These are phyloP conservation scores for Leersia perrieri DNA, from an alignment of 176 grass and related monocot genomes.

Conservation along the genomic window DNA sequence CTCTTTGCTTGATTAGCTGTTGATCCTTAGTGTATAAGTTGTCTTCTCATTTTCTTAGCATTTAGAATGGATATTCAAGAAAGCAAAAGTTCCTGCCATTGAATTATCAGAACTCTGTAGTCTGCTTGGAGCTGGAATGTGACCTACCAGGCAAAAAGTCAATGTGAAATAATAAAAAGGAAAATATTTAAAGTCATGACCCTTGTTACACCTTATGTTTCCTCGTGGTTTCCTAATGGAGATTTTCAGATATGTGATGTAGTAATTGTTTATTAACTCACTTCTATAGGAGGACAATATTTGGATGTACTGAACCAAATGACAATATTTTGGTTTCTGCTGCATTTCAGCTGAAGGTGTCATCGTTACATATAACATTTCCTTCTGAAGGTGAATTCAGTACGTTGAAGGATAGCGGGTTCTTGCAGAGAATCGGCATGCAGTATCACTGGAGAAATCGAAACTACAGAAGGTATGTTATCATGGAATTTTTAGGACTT, in stretches of 20 bases:
- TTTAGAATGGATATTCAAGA: not conserved
- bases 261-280: not conserved
- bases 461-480: conserved; percentile 77
- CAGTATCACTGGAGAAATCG: conserved; percentile 98
- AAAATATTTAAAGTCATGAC: not conserved
- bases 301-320: conserved; percentile 2
- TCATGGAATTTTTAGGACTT: conserved; percentile 11
- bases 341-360: conserved; percentile 69
- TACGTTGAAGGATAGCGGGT: conserved; percentile 70
- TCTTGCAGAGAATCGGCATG: conserved; percentile 81
- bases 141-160: not conserved
- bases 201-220: not conserved
- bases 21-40: not conserved
- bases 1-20: not conserved
- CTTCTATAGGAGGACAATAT: not conserved
- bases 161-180: not conserved
- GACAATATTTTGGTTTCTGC: conserved; percentile 21
- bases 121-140: conserved; percentile 19
- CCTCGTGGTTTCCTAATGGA: conserved; percentile 20
- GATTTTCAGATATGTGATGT: conserved; percentile 1
- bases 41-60: not conserved
- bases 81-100: not conserved
- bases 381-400: conserved; percentile 86
- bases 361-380: conserved; percentile 94
- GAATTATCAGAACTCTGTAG: conserved; percentile 1